Conservation (phyloP, 2,329 filamentous ascomycete species). For the Alternaria novae-zelandiae region DNA sequence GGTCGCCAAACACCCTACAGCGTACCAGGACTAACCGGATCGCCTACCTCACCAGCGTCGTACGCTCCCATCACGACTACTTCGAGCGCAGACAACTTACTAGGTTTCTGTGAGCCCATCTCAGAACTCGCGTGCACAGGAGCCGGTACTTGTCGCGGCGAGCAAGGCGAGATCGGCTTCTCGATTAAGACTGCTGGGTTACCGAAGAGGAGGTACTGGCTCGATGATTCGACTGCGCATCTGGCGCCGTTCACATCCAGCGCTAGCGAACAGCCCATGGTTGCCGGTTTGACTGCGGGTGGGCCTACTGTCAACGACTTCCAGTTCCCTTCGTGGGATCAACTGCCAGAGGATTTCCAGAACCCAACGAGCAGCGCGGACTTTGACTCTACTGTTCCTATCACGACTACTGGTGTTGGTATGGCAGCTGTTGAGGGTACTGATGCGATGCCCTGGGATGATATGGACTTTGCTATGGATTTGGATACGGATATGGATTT, state of each 20-base stretch:
- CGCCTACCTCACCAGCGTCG: constrained; percentile 21
- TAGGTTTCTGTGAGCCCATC: constrained; percentile 23
- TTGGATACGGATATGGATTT: constrained; percentile 35
- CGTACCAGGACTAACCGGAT: constrained; percentile 24
- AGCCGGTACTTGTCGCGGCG: constrained; percentile 27
- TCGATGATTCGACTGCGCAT: constrained; percentile 6
- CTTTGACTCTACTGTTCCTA: constrained; percentile 21
- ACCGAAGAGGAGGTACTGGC: constrained; percentile 16
- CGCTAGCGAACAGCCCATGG: background rate
- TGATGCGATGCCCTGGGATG: constrained; percentile 35
- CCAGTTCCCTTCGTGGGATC: constrained; percentile 37
- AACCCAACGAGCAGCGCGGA: constrained; percentile 30
- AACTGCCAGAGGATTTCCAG: constrained; percentile 32
- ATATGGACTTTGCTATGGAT: constrained; percentile 41
- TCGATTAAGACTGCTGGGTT: constrained; percentile 5
- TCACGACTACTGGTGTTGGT: constrained; percentile 14
- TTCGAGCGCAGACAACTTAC: constrained; percentile 8
- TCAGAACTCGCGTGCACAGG: constrained; percentile 25
- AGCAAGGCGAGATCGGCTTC: constrained; percentile 30
- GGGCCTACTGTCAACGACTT: constrained; percentile 20
- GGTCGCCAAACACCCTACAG: constrained; percentile 22
- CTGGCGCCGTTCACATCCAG: constrained; percentile 3
- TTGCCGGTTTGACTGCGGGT: constrained; percentile 7
- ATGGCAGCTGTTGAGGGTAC: constrained; percentile 9
- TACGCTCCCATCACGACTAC: constrained; percentile 15